phyloP scores from a whole-genome alignment of 306 rosid genomes.

The Erythrophleum fordii region DNA sequence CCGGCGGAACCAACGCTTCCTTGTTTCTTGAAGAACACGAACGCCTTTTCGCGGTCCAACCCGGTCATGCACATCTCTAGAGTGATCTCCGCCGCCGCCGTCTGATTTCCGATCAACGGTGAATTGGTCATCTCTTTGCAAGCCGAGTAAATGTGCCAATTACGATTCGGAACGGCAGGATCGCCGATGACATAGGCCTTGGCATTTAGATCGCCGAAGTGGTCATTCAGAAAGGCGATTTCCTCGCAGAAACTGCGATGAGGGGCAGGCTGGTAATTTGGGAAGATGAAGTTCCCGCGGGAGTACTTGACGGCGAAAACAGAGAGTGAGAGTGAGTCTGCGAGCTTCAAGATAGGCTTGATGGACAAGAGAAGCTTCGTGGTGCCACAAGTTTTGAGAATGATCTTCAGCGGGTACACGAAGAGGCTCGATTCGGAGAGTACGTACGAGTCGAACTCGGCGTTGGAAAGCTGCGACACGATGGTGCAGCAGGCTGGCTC shows the following conservation, averaged over 20 bases:
- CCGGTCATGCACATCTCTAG: constrained; percentile 72
- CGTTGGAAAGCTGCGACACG: constrained; percentile 51
- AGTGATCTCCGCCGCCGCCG: not conserved
- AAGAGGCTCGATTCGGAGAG: constrained; percentile 76
- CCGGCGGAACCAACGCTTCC: not conserved
- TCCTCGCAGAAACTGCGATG: constrained; percentile 60
- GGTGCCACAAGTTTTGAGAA: constrained; percentile 71
- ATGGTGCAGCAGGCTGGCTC: constrained; percentile 67
- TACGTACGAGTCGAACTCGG: constrained; percentile 66
- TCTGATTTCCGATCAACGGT: not conserved
- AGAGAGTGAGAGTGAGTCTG: constrained; percentile 47
- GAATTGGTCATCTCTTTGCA: not conserved
- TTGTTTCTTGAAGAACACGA: constrained; percentile 55
- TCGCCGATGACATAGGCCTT: constrained; percentile 56
- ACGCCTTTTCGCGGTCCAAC: constrained; percentile 50
- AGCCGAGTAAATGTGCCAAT: constrained; percentile 67
- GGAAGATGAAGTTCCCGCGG: constrained; percentile 66
- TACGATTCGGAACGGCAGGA: constrained; percentile 37
- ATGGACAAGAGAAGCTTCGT: constrained; percentile 59
- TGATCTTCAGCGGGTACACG: constrained; percentile 48
- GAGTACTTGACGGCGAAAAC: constrained; percentile 53
- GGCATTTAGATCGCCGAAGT: constrained; percentile 45
- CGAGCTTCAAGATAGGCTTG: constrained; percentile 48
- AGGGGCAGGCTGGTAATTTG: constrained; percentile 60
- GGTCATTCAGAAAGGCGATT: constrained; percentile 45